Percentiles rank a stretch among this genome's conserved stretches.
These are phyloP conservation scores for Megacollybia platyphylla DNA, from an alignment of 1,284 basidiomycete species.

Conservation along the genomic window DNA sequence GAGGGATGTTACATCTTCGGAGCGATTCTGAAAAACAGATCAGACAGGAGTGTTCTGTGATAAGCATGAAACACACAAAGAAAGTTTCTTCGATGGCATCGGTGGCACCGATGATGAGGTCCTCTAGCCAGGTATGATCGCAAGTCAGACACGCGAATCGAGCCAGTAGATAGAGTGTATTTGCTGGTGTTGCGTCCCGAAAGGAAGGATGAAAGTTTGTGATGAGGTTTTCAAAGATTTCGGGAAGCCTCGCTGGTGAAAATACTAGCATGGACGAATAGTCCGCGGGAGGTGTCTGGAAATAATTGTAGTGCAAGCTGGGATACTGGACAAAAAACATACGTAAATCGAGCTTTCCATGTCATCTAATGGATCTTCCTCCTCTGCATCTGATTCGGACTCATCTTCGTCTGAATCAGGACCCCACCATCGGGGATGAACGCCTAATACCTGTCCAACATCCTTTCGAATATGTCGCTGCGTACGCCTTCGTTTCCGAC, in stretches of 20 bases:
- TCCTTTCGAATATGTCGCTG: constrained; percentile 37
- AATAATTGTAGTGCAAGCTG: background rate
- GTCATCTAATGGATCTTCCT: constrained; percentile 30
- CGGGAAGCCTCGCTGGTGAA: constrained; percentile 63
- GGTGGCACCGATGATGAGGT: constrained; percentile 81
- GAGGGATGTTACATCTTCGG: constrained; percentile 77
- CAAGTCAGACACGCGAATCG: constrained; percentile 80
- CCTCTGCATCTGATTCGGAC: constrained; percentile 34
- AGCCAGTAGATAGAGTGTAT: constrained; percentile 73
- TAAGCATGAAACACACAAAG: constrained; percentile 50
- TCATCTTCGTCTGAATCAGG: constrained; percentile 24
- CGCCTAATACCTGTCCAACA: constrained; percentile 41
- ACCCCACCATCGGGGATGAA: constrained; percentile 59
- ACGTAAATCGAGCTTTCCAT: constrained; percentile 43
- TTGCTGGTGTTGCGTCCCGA: constrained; percentile 70
- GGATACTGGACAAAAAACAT: constrained; percentile 13
- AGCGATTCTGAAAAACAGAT: constrained; percentile 39
- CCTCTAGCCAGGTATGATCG: constrained; percentile 84
- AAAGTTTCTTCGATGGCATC: constrained; percentile 87
- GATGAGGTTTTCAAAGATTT: constrained; percentile 74
- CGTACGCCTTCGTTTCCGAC: constrained; percentile 40
- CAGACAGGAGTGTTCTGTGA: background rate
- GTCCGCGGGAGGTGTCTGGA: constrained; percentile 57
- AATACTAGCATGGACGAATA: constrained; percentile 87
- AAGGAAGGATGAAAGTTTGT: constrained; percentile 55